Base-by-base conservation (phyloP, 441 rosid species). In the Populus hybrid region DNA sequence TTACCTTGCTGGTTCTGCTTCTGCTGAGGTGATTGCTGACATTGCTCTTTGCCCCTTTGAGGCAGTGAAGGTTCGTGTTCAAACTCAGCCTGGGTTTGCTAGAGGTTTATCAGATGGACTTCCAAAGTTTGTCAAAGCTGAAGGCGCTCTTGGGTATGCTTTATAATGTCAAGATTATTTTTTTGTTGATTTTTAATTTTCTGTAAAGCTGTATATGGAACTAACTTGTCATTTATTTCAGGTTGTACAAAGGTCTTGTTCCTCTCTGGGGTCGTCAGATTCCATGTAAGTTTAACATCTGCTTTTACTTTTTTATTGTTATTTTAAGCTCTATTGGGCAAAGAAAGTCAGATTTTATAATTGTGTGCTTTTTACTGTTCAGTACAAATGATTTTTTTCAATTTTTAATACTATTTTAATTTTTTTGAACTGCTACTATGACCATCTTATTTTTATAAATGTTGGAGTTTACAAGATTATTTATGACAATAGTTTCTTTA, bases 261-360 rank as follows among this genome's bases (percentile, higher is more conserved):
- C 99, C 99, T 73, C 98, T 97, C 7, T 97, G 99, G 99, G 99
- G 99, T 71, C 99, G 99, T 79, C 99, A 96, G 85, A 96, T 96
- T 85, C 99, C 99, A 77, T 96, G 99, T 94, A 88, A 91, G 98
- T 89, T 73, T 66, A 16, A 23, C 78, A 68, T 76, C 26, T 34
- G 35, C 35, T 24, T 30, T 63, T n/a, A 16, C 4, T 38, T 9
- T 8, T n/a, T 28, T 5, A 9, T 16, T 2, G 19, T 77, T 70
- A 8, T 21, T 61, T 14, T 4, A 30, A 6, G 28, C 19, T 26
- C 18, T 9, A 12, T 67, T 28, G 9, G 70, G 34, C 3, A 10
- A 24, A 67, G 38, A 26, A 67, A 34, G 59, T 16, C n/a, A 16
- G 59, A 50, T 50, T 50, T 50, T 50, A 50, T 50, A 50, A 16